A percentile compares a stretch with the other conserved stretches of the same genome.
Evolutionary conservation across 345 rosid species (phyloP).

Genomic region (Rhodamnia argentea): DNA sequence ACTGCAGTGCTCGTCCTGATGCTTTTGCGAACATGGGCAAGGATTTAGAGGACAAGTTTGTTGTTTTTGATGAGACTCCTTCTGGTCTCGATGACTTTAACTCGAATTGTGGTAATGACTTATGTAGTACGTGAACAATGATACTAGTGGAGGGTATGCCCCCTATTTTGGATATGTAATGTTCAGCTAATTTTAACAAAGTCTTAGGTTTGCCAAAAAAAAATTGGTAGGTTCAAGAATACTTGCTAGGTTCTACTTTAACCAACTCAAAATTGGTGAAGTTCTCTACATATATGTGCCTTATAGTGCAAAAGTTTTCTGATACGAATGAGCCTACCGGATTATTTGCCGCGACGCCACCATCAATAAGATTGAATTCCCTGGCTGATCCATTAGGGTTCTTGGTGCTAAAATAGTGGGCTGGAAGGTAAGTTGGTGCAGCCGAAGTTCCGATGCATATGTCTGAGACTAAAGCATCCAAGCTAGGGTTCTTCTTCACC

Average conservation of each 20-base stretch:
- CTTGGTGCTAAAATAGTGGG: constrained; percentile 25
- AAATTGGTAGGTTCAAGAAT: not conserved
- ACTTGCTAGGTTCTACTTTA: not conserved
- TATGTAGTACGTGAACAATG: not conserved
- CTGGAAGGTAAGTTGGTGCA: constrained; percentile 63
- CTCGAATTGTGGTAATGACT: not conserved
- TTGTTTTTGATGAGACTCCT: not conserved
- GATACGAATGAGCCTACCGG: constrained; percentile 4
- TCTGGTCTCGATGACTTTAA: not conserved
- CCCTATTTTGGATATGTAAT: not conserved
- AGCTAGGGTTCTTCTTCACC: constrained; percentile 23
- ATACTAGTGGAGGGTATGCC: not conserved
- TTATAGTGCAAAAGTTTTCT: not conserved
- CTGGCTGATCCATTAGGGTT: constrained; percentile 18
- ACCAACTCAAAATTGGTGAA: not conserved
- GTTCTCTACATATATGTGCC: not conserved
- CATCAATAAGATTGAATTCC: constrained; percentile 59
- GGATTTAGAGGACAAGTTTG: not conserved
- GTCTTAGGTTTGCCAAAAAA: not conserved
- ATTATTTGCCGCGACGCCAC: constrained; percentile 76
- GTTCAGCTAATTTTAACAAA: not conserved
- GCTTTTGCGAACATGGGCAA: not conserved
- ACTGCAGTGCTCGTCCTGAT: not conserved
- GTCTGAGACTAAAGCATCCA: constrained; percentile 44
- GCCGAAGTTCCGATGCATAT: constrained; percentile 56